Evolutionary conservation across 2,329 filamentous ascomycete species (phyloP).

Genomic region (Metarhizium rileyi): DNA sequence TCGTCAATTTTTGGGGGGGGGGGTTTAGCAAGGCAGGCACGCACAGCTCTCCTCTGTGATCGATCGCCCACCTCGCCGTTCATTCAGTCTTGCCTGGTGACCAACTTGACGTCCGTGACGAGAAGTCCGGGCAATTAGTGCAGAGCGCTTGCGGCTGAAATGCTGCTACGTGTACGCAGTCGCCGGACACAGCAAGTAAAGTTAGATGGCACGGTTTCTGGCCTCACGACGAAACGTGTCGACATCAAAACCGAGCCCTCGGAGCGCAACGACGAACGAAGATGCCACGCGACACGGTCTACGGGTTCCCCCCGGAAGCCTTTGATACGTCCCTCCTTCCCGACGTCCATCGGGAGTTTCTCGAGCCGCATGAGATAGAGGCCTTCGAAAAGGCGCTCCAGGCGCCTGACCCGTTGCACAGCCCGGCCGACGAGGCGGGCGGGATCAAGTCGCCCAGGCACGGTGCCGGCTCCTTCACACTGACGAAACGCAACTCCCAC

Average conservation of each 20-base stretch:
- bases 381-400: conserved; percentile 74
- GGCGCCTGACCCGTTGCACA: conserved; percentile 68
- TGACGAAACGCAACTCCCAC: conserved; percentile 33
- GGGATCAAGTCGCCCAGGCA: conserved; percentile 33
- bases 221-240: not conserved
- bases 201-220: not conserved
- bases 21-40: no score
- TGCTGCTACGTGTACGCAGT: no score
- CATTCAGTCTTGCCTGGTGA: no score
- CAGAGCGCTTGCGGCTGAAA: no score
- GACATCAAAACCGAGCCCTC: no score
- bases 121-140: no score
- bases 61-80: no score
- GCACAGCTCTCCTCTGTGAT: no score
- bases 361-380: conserved; percentile 59
- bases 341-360: conserved; percentile 72
- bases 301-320: conserved; percentile 51
- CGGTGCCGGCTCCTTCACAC: conserved; percentile 26
- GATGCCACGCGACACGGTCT: conserved; percentile 22
- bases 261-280: conserved; percentile 6
- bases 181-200: no score
- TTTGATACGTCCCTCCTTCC: conserved; percentile 64
- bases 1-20: no score
- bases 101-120: no score
- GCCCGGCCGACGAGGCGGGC: conserved; percentile 41